Percentiles rank a stretch among this genome's conserved stretches.
Conservation (phyloP, 2,329 filamentous ascomycete genomes). For the Aspergillus brunneoviolaceus region DNA sequence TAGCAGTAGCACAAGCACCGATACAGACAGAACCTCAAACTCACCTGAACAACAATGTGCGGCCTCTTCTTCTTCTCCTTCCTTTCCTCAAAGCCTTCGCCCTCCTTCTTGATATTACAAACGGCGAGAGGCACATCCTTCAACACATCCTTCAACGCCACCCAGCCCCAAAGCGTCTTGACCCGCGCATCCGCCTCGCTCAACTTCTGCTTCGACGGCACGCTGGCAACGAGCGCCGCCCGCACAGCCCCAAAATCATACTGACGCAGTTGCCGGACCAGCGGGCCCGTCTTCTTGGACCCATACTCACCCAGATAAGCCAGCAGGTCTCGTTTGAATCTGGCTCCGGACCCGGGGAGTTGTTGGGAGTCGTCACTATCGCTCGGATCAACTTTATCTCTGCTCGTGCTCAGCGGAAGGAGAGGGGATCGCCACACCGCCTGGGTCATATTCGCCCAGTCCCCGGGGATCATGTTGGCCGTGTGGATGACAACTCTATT, state of each 20-base stretch:
- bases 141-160: constrained; percentile 62
- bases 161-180: constrained; percentile 73
- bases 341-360: constrained; percentile 59
- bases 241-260: constrained; percentile 71
- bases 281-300: constrained; percentile 49
- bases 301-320: constrained; percentile 72
- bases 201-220: constrained; percentile 65
- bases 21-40: constrained; percentile 8
- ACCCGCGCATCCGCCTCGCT: constrained; percentile 38
- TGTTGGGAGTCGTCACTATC: constrained; percentile 10
- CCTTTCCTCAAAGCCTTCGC: not conserved
- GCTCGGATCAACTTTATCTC: not conserved
- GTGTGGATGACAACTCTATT: constrained; percentile 73
- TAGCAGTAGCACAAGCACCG: too few species aligned
- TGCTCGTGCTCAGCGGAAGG: constrained; percentile 53
- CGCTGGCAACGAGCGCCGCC: constrained; percentile 74
- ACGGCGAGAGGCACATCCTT: constrained; percentile 50
- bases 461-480: constrained; percentile 83
- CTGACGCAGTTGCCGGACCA: constrained; percentile 58
- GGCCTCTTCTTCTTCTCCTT: constrained; percentile 22
- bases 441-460: constrained; percentile 88
- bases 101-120: not conserved
- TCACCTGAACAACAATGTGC: constrained; percentile 41
- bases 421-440: constrained; percentile 75
- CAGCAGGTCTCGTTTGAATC: constrained; percentile 75